These are phyloP conservation scores for Tuctoria greenei DNA, from an alignment of 176 grass and related monocot species.

Conservation along the genomic window DNA sequence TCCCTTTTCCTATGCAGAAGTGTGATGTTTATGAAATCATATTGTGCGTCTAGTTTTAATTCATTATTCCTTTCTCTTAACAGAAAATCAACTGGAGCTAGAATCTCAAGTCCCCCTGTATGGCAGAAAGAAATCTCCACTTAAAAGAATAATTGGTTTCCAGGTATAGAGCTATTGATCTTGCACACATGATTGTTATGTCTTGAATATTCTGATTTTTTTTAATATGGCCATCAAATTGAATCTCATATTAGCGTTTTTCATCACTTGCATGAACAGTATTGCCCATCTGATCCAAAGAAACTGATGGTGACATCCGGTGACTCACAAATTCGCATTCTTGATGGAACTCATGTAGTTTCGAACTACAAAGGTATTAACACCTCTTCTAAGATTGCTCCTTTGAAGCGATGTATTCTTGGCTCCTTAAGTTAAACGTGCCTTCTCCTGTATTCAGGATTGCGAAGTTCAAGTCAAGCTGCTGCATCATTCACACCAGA, in stretches of 20 bases:
- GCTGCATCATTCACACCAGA: slow-evolving; percentile 79
- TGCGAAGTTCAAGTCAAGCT: slow-evolving; percentile 60
- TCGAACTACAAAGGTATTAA: slow-evolving; percentile 78
- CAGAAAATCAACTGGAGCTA: slow-evolving; percentile 73
- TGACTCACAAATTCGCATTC: slow-evolving; percentile 76
- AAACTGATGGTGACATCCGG: slow-evolving; percentile 88
- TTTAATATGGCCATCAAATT: slow-evolving; percentile 3
- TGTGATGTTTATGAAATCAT: slow-evolving; percentile 14
- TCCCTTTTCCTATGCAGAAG: slow-evolving; percentile 2
- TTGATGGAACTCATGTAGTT: slow-evolving; percentile 68
- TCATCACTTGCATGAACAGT: slow-evolving; percentile 49
- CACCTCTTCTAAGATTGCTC: slow-evolving; percentile 6
- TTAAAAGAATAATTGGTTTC: slow-evolving; percentile 87
- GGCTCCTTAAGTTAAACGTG: slow-evolving; percentile 18
- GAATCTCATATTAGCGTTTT: slow-evolving; percentile 29
- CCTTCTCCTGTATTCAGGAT: slow-evolving; percentile 41
- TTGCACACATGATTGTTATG: background rate
- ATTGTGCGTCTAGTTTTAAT: slow-evolving; percentile 12
- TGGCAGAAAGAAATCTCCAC: slow-evolving; percentile 81
- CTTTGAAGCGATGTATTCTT: background rate
- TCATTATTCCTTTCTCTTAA: background rate
- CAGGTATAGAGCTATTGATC: slow-evolving; percentile 52
- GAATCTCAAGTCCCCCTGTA: slow-evolving; percentile 67
- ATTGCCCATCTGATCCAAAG: slow-evolving; percentile 76
- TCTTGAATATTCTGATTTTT: slow-evolving; percentile 10